Base-by-base conservation (phyloP, 805 yeast genomes). In the Candida taoyuanica region DNA sequence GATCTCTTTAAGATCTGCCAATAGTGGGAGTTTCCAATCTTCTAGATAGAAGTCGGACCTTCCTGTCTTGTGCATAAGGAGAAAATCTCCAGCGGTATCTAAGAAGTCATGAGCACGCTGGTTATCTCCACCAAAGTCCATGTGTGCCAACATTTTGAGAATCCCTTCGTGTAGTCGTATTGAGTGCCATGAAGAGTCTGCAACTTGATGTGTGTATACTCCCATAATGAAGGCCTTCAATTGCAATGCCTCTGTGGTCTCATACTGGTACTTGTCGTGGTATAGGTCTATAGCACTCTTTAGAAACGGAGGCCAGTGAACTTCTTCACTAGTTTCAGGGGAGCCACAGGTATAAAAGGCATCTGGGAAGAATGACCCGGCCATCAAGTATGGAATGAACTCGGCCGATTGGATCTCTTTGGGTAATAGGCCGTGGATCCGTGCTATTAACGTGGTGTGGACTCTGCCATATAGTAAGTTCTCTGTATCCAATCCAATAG, bases 281-380 rank as follows among this genome's bases (percentile, higher is more conserved):
- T 59, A 74, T 32, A 70, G 58, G 5, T 62, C 46, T 5, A 74
- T 70, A 0, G 79, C 76, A 3, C 58, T 55, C 5, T 62, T 55
- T 12, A 80, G 47, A 49, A 79, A 80, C 1, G 80, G 79, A 0
- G 86, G 85, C 87, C 88, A 81, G 52, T 81, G 87, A 0, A 79
- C 65, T 20, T 63, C 71, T 54, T 81, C 88, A 4, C 84, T 81
- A 3, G 70, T 69, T 9, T 69, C 67, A 3, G 73, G 63, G 18
- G 58, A 50, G 34, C 71, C 58, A 54, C 87, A 81, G 25, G 72
- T 65, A 55, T 81, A 81, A 49, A 79, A 74, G 0, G 82, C 75
- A 53, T 81, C 88, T 0, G 88, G 88, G 49, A 74, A 76, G 52
- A 81, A 81, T 0, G 83, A 69, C 0, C 87, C 88, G 1, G 82